Base-by-base conservation (phyloP, 345 rosid genomes). In the Jatropha curcas region DNA sequence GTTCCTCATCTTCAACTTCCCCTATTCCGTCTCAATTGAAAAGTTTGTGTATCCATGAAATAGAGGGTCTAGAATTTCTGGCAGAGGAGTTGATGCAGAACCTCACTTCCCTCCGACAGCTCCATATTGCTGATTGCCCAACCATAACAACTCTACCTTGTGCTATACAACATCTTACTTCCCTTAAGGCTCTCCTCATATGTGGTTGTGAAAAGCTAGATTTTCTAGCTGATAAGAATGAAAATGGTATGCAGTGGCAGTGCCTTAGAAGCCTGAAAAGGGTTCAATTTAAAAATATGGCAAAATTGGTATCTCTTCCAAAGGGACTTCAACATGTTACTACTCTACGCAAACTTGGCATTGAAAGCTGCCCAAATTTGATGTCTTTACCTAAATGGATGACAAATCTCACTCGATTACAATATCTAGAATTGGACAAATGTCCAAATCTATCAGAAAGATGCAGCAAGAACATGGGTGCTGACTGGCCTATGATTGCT, bases 331-430 rank as follows among this genome's bases (percentile, higher is more conserved):
- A 37, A 28, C 70, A 45, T 31, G 14, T 64, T 55, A 20, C 46
- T 17, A 16, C 66, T 45, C 24, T 73, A 37, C 35, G n/a, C 30
- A 14, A 2, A 1, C 61, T 78, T 5, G 0, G 0, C 0, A 73
- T 69, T 12, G 1, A 2, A 0, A 2, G 4, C 0, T 78, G 81
- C 48, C 28, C 20, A 7, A 45, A 20, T 67, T 56, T 77, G 71
- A 48, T 0, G 33, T 14, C 46, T 30, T 52, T 68, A 22, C 74
- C 74, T 1, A 65, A 61, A 13, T 75, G 79, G 74, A 75, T 74
- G 12, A 8, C 25, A 24, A 34, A 58, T 39, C 65, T 73, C 24
- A 73, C 64, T 0, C 3, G 31, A 30, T 51, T 24, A 22, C 30
- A 10, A 24, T 4, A 7, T 22, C 4, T 55, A 11, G 0, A 0